These are phyloP conservation scores for Aspergillus ochraceus DNA, from an alignment of 2,329 filamentous ascomycete genomes.

Conservation along the genomic window DNA sequence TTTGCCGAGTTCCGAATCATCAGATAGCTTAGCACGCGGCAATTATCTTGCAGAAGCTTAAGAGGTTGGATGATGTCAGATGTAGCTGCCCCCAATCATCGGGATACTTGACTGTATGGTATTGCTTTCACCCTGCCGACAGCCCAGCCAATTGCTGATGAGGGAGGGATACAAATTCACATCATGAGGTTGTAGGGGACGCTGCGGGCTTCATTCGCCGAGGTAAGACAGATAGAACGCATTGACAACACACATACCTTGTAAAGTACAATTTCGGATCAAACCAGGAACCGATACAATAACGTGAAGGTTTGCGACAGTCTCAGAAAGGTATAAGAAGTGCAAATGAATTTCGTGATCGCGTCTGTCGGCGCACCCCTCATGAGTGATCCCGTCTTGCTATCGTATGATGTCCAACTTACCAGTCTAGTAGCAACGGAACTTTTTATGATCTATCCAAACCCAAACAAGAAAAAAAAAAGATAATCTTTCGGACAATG, in stretches of 20 bases:
- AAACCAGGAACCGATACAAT: slow-evolving; percentile 13
- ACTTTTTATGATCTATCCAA: slow-evolving; percentile 30
- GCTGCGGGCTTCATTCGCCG: not conserved
- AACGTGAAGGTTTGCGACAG: slow-evolving; percentile 14
- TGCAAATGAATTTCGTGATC: slow-evolving; percentile 27
- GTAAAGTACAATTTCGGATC: slow-evolving; percentile 16
- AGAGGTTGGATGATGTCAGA: not conserved
- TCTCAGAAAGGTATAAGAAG: slow-evolving; percentile 16
- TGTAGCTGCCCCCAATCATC: not conserved
- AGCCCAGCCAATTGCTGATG: not conserved
- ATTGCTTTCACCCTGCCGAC: not conserved
- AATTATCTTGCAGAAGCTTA: not conserved
- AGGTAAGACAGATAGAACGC: not conserved
- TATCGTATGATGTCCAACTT: slow-evolving; percentile 21
- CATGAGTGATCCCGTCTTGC: slow-evolving; percentile 8
- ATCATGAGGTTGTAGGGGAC: not conserved
- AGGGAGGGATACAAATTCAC: too few relatives aligned
- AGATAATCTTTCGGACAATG: slow-evolving; percentile 27
- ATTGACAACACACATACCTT: slow-evolving; percentile 17
- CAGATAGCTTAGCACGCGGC: not conserved
- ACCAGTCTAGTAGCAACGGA: slow-evolving; percentile 33
- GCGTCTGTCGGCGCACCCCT: slow-evolving; percentile 22
- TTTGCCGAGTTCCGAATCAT: not conserved
- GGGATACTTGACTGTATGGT: not conserved
- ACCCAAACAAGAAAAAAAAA: slow-evolving; percentile 11